A percentile compares a stretch with the other conserved stretches of the same genome.
phyloP scores from a whole-genome alignment of 75 land plant genomes.

The Picea glauca region DNA sequence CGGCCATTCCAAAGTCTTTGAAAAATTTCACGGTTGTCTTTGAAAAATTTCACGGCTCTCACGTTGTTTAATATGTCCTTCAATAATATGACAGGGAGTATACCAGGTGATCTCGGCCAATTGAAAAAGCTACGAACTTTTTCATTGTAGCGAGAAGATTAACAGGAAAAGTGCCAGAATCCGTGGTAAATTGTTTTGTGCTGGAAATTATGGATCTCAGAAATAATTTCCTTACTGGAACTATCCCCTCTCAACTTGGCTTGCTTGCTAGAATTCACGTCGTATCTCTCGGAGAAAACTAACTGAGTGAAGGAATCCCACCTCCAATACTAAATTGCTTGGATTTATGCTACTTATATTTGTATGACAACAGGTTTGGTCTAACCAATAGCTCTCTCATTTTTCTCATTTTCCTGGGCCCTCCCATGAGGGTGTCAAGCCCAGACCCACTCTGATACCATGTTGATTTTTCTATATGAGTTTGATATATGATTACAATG shows the following conservation, averaged over 20 bases:
- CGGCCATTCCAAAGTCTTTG: slow-evolving; percentile 53
- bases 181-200: slow-evolving; percentile 10
- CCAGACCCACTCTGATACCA: too few species aligned
- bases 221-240: slow-evolving; percentile 31
- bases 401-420: too few species aligned
- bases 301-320: slow-evolving; percentile 21
- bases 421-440: too few species aligned
- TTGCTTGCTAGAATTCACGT: slow-evolving; percentile 15
- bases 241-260: slow-evolving; percentile 28
- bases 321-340: slow-evolving; percentile 5
- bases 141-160: slow-evolving; percentile 15
- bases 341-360: slow-evolving; percentile 13
- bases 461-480: too few species aligned
- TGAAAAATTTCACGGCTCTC: slow-evolving; percentile 33
- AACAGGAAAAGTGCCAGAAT: slow-evolving; percentile 10
- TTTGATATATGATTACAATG: too few species aligned
- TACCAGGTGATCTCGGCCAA: slow-evolving; percentile 32
- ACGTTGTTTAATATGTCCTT: slow-evolving; percentile 42
- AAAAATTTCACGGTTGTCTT: slow-evolving; percentile 23
- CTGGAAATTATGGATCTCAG: slow-evolving; percentile 16
- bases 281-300: slow-evolving; percentile 16
- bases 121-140: slow-evolving; percentile 26
- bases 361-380: slow-evolving; percentile 28
- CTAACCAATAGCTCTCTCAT: too few species aligned
- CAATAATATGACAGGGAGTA: slow-evolving; percentile 33